Percentiles rank a stretch among this genome's conserved stretches.
These are phyloP conservation scores for Seiridium cupressi DNA, from an alignment of 2,329 filamentous ascomycete species.

Conservation along the genomic window DNA sequence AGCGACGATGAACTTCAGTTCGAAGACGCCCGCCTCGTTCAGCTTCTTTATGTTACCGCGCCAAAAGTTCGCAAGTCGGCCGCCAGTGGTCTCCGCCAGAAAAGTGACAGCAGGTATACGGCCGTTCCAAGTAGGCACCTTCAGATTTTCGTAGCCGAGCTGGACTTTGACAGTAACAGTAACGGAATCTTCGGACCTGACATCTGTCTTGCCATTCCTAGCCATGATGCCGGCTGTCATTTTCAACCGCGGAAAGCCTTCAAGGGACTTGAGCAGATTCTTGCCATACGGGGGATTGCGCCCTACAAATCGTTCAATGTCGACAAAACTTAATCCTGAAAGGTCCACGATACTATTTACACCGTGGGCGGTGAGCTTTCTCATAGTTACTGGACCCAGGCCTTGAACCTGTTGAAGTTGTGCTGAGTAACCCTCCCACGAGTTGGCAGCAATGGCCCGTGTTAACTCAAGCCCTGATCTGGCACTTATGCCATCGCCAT, in stretches of 20 bases:
- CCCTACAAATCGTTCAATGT: constrained; percentile 74
- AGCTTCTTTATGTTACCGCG: constrained; percentile 63
- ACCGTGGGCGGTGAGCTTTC: constrained; percentile 69
- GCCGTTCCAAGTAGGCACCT: constrained; percentile 61
- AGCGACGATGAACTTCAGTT: constrained; percentile 57
- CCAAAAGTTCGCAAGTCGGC: constrained; percentile 68
- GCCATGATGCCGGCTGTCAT: constrained; percentile 35
- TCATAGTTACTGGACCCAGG: constrained; percentile 72
- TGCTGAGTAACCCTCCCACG: constrained; percentile 79
- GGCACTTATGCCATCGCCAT: constrained; percentile 64
- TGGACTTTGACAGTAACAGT: constrained; percentile 63
- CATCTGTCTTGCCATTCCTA: not conserved
- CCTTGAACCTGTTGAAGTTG: constrained; percentile 82
- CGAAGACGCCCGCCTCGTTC: constrained; percentile 52
- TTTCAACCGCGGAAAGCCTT: constrained; percentile 64
- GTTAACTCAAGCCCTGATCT: constrained; percentile 73
- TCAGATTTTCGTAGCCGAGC: constrained; percentile 71
- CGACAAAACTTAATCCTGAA: constrained; percentile 61
- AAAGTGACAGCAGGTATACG: constrained; percentile 70
- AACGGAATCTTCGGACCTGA: constrained; percentile 40
- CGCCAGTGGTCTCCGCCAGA: constrained; percentile 69
- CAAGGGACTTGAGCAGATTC: constrained; percentile 62
- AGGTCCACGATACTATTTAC: constrained; percentile 73
- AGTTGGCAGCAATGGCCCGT: constrained; percentile 69
- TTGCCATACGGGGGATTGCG: constrained; percentile 82